Base-by-base conservation (phyloP, 441 rosid genomes). In the Adansonia gregorii region DNA sequence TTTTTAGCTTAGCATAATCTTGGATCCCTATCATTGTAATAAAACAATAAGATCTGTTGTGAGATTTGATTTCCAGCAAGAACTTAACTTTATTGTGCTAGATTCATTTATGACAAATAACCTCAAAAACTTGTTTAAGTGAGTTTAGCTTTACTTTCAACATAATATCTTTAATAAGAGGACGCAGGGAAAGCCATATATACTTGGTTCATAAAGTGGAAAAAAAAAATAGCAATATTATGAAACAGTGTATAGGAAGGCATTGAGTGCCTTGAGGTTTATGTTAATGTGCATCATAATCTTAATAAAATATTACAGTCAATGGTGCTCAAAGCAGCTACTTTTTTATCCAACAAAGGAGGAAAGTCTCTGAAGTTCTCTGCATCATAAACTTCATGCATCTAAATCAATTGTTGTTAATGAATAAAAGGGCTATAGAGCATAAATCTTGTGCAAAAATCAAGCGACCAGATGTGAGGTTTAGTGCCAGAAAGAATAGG, bases 111-210 rank as follows among this genome's bases (percentile, higher is more conserved):
- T 48, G 58, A 24, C 2, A 68, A 68, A 68, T 48, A 68, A 22
- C 10, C 56, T 48, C 17, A 20, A 46, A 67, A 45, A 46, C 72
- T 46, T 41, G 12, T 8, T 65, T 41, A n/a, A 41, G 22, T 67
- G 35, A 46, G 22, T n/a, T 67, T 67, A 67, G 72, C 56, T 46
- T 67, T 20, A 67, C 2, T 67, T 45, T 64, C 39, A 67, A 67
- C 17, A 67, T 67, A 22, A 20, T 46, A 20, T 46, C 41, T 6
- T 67, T 46, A 20, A 67, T 35, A 67, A 46, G 31, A 67, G 56
- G 72, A 17, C 14, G 8, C 39, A 20, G n/a, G 55, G 72, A 22
- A 46, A 46, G 35, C 31, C 55, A 20, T 0, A 3, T 59, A 20
- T 59, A 8, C 31, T 8, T 63, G 19, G 15, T 43, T 45, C 52